phyloP scores from a whole-genome alignment of 2,329 filamentous ascomycete species.

The Trichoderma koningii region DNA sequence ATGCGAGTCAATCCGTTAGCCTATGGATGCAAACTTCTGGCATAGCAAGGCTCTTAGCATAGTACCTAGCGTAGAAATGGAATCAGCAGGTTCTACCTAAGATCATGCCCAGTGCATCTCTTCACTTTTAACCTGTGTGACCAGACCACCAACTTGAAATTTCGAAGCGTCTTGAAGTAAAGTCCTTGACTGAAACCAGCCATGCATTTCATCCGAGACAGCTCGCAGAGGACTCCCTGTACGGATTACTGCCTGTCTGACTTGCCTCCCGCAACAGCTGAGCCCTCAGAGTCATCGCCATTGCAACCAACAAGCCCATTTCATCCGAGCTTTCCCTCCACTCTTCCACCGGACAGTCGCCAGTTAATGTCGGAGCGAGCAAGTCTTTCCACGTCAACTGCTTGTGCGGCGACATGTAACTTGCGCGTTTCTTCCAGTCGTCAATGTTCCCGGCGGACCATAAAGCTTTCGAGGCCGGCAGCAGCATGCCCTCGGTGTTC shows the following conservation, averaged over 20 bases:
- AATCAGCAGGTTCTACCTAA: too few species aligned
- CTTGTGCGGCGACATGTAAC: neutral
- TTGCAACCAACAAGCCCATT: conserved; percentile 20
- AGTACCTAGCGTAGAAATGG: neutral
- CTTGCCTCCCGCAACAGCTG: neutral
- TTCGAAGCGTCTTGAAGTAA: too few species aligned
- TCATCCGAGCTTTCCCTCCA: conserved; percentile 22
- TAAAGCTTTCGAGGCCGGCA: conserved; percentile 13
- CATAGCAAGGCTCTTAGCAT: neutral
- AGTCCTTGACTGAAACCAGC: too few species aligned
- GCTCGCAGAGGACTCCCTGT: neutral
- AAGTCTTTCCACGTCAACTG: conserved; percentile 12
- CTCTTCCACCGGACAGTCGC: neutral
- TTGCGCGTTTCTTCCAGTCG: conserved; percentile 8
- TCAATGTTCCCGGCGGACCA: conserved; percentile 4
- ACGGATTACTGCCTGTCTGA: neutral
- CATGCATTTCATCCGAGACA: too few species aligned
- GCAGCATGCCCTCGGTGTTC: conserved; percentile 1
- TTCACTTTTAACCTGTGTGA: too few species aligned
- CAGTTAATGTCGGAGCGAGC: too few species aligned
- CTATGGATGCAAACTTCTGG: neutral
- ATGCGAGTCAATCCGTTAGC: neutral
- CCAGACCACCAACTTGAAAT: too few species aligned
- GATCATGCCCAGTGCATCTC: neutral
- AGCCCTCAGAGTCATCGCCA: conserved; percentile 13